A percentile compares a stretch with the other conserved stretches of the same genome.
These are phyloP conservation scores for Lanzia echinophila DNA, from an alignment of 2,329 filamentous ascomycete species.

Conservation along the genomic window DNA sequence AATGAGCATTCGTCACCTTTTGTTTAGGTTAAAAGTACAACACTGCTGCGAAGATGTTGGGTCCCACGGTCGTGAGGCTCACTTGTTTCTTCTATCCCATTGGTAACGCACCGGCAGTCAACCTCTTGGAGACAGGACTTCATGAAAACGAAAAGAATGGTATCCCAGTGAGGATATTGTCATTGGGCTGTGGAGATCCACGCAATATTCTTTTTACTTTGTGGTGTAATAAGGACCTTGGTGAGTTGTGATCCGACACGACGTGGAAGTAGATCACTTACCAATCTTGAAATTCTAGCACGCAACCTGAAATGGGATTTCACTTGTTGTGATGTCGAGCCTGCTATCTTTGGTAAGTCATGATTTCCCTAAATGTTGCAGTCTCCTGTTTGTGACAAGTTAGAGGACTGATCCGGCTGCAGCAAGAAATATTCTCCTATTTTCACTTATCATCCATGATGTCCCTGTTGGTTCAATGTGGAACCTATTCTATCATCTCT, in stretches of 20 bases:
- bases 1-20: too few relatives aligned
- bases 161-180: conserved; percentile 1
- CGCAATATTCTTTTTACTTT: conserved; percentile 14
- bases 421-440: conserved; percentile 11
- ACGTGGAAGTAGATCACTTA: neutral
- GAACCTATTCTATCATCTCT: conserved; percentile 10
- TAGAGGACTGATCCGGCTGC: neutral
- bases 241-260: neutral
- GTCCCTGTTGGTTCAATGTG: neutral
- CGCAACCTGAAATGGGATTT: neutral
- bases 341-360: neutral
- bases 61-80: neutral
- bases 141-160: neutral
- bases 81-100: conserved; percentile 8
- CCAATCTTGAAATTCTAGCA: neutral
- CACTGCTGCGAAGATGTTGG: neutral
- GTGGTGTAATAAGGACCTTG: neutral
- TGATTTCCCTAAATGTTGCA: neutral
- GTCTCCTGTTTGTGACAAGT: neutral
- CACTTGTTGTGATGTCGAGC: neutral
- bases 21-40: too few relatives aligned
- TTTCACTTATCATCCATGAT: conserved; percentile 6
- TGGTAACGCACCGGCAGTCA: conserved; percentile 12
- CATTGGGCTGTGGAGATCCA: conserved; percentile 14
- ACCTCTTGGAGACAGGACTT: conserved; percentile 4